Evolutionary conservation across 75 land plant genomes (phyloP), one percentile per base, ranked within the genome.

Genomic region (Isoetes taiwanensis): DNA sequence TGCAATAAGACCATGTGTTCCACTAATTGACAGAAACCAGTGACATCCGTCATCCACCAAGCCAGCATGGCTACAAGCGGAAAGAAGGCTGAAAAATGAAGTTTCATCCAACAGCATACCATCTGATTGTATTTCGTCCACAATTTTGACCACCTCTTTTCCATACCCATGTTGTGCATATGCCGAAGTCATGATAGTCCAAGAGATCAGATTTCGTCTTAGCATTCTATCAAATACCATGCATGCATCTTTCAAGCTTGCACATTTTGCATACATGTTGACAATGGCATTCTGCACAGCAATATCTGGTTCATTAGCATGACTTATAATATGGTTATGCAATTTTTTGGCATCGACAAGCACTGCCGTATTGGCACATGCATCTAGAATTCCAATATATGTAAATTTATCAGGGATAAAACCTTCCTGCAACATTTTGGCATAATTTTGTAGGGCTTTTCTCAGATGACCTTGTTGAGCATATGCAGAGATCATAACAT

Each of bases 221-320:
- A 14, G 25, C 71, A 73, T 68, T 32, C 2, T 40, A 54, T 73
- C 62, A 42, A 68, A 73, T 17, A 67, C 72, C 32, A 56, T 61
- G 2, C 62, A 38, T 3, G 76, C 76, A 54, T 58, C 57, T 2
- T 23, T 32, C 37, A 73, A 70, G 63, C 52, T 37, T 1, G 74
- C 70, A 33, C 64, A 50, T 5, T 73, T 78, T 2, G 70, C 70
- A 66, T 78, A 78, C 63, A 78, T 48, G 63, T 65, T 63, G 8
- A 78, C 41, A 39, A 78, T 50, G 28, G 70, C 28, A 41, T 67
- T 78, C 25, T 34, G 59, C 6, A 73, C 60, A 46, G 28, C 30
- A 26, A 21, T 32, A 48, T 58, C 71, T 6, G 70, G 46, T 24
- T n/a, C 41, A 26, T n/a, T 14, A n/a, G 20, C 60, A 20, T 43